Evolutionary conservation across 148 eudicot species (phyloP).

Genomic region (Spergularia bocconei): DNA sequence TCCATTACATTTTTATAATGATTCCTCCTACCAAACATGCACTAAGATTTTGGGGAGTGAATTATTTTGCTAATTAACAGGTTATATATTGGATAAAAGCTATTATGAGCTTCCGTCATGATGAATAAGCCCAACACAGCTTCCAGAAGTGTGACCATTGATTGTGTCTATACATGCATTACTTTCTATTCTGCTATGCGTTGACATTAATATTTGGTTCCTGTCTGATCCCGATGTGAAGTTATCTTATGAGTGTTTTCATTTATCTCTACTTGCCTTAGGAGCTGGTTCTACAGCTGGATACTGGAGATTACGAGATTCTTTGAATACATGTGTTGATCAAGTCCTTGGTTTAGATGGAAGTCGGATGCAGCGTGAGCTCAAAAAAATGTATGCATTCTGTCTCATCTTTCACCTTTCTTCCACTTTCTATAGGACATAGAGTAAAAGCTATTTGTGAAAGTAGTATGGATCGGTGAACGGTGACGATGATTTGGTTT

Average conservation of each 20-base stretch:
- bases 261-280: constrained; percentile 10
- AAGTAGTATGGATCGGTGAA: not conserved
- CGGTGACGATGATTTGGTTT: not conserved
- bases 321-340: constrained; percentile 25
- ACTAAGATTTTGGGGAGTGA: not conserved
- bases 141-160: not conserved
- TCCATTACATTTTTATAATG: not conserved
- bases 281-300: constrained; percentile 29
- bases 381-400: constrained; percentile 33
- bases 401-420: constrained; percentile 4
- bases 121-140: not conserved
- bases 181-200: not conserved
- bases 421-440: not conserved
- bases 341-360: constrained; percentile 36
- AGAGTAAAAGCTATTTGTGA: not conserved
- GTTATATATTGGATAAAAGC: not conserved
- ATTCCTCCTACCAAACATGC: not conserved
- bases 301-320: constrained; percentile 19
- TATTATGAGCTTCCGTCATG: not conserved
- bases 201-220: not conserved
- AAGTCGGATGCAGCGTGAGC: constrained; percentile 40
- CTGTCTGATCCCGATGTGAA: not conserved
- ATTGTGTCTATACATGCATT: not conserved
- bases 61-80: not conserved
- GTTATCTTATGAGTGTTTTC: not conserved